These are phyloP conservation scores for Crithidia expoeki DNA, from an alignment of 208 protist species.

Conservation along the genomic window DNA sequence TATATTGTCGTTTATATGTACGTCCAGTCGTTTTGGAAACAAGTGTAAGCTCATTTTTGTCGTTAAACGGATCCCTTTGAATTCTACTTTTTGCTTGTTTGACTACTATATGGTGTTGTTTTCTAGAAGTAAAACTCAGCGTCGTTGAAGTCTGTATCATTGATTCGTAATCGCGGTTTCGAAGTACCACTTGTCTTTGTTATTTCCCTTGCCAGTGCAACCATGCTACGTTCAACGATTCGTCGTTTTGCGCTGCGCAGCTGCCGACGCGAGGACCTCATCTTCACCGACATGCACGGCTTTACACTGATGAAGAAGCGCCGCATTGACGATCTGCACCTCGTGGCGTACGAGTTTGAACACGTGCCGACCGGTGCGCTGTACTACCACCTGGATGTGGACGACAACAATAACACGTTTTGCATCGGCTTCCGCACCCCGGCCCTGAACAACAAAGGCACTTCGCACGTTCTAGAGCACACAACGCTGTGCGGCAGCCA, in stretches of 20 bases:
- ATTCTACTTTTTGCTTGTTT: too few species aligned
- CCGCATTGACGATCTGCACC: slow-evolving; percentile 75
- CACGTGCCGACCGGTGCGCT: slow-evolving; percentile 74
- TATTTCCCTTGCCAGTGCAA: slow-evolving; percentile 1
- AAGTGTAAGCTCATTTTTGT: too few species aligned
- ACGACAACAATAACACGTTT: slow-evolving; percentile 97
- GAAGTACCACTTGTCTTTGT: too few species aligned
- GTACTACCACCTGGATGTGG: slow-evolving; percentile 94
- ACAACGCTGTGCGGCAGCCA: slow-evolving; percentile 95
- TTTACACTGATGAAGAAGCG: slow-evolving; percentile 65
- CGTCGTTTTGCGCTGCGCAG: slow-evolving; percentile 32
- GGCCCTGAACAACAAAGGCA: slow-evolving; percentile 93
- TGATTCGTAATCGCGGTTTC: too few species aligned
- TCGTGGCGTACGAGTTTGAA: slow-evolving; percentile 78
- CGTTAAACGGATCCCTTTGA: too few species aligned
- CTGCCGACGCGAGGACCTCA: slow-evolving; percentile 24
- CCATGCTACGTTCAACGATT: slow-evolving; percentile 63
- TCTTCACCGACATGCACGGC: slow-evolving; percentile 59
- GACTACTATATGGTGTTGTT: too few species aligned
- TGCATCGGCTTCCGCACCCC: slow-evolving; percentile 96
- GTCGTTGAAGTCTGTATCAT: too few species aligned
- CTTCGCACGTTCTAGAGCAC: slow-evolving; percentile 97
- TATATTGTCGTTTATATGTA: too few species aligned
- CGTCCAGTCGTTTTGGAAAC: too few species aligned
- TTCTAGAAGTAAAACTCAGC: too few species aligned